Evolutionary conservation across 139 green algal species (phyloP).

Genomic region (Dunaliella sp.): DNA sequence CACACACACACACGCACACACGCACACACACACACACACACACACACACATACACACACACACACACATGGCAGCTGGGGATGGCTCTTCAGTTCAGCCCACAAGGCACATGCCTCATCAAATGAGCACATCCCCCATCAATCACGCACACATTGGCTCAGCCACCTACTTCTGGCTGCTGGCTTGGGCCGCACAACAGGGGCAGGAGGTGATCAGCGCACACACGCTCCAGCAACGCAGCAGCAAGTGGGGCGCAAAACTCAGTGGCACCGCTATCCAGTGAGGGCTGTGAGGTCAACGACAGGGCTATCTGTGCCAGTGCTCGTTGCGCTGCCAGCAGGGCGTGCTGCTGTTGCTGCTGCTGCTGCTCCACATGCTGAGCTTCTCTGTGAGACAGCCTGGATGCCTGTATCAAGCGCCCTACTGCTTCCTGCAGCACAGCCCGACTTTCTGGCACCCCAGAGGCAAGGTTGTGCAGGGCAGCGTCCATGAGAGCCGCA

Average conservation of each 20-base stretch:
- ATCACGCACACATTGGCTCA: not conserved
- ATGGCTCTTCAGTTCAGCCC: too few species aligned
- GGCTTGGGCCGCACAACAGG: not conserved
- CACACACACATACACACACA: not conserved
- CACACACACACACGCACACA: too few species aligned
- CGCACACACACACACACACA: not conserved
- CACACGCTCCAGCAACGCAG: not conserved
- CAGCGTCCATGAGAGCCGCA: not conserved
- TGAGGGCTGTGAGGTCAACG: not conserved
- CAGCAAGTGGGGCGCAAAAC: not conserved
- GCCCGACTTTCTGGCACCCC: not conserved
- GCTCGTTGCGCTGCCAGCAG: not conserved
- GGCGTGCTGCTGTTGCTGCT: not conserved
- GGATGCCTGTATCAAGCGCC: too few species aligned
- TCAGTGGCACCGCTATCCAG: not conserved
- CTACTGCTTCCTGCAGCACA: not conserved
- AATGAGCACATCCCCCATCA: not conserved
- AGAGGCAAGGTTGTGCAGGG: not conserved
- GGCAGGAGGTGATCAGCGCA: not conserved
- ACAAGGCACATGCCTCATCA: too few species aligned
- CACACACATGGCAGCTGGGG: not conserved
- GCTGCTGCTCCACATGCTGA: not conserved
- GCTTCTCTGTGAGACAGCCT: too few species aligned
- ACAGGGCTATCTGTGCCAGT: not conserved
- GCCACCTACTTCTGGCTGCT: not conserved